phyloP scores from a whole-genome alignment of 768 basidiomycete genomes.

The Hydnum rufescens region DNA sequence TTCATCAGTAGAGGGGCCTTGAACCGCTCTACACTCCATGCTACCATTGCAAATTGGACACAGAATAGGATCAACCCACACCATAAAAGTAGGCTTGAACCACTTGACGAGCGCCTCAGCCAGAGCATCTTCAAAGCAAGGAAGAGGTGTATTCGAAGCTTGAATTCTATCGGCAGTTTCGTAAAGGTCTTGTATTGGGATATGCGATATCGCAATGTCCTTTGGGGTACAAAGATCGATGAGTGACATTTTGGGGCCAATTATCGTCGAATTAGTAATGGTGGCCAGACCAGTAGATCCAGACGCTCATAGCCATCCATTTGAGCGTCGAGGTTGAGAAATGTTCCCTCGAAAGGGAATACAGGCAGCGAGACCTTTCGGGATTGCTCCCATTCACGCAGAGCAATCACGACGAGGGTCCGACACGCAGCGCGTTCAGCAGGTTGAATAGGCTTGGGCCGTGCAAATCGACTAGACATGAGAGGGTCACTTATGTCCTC shows the following conservation, averaged over 20 bases:
- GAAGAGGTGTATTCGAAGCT: conserved; percentile 1
- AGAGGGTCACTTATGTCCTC: no score
- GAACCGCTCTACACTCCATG: conserved; percentile 4
- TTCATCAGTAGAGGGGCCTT: conserved; percentile 12
- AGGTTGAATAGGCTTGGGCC: neutral
- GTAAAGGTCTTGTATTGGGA: conserved; percentile 14
- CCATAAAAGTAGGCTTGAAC: conserved; percentile 22
- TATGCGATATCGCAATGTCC: conserved; percentile 12
- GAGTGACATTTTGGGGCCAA: neutral
- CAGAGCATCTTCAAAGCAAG: conserved; percentile 17
- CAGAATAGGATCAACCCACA: conserved; percentile 23
- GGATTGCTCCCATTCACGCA: no score
- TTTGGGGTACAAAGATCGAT: conserved; percentile 3
- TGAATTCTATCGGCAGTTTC: conserved; percentile 11
- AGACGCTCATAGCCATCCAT: conserved; percentile 14
- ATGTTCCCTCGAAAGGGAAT: conserved; percentile 4
- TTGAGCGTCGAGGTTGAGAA: conserved; percentile 11
- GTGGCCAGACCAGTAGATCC: conserved; percentile 9
- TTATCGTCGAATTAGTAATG: neutral
- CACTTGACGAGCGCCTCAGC: conserved; percentile 20
- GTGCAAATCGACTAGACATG: no score
- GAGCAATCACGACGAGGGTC: no score
- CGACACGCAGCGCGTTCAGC: no score
- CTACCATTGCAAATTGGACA: conserved; percentile 19
- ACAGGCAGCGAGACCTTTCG: neutral